Percentiles rank a stretch among this genome's conserved stretches.
Evolutionary conservation across 2,329 filamentous ascomycete species (phyloP).

Genomic region (Fusarium papillatum): DNA sequence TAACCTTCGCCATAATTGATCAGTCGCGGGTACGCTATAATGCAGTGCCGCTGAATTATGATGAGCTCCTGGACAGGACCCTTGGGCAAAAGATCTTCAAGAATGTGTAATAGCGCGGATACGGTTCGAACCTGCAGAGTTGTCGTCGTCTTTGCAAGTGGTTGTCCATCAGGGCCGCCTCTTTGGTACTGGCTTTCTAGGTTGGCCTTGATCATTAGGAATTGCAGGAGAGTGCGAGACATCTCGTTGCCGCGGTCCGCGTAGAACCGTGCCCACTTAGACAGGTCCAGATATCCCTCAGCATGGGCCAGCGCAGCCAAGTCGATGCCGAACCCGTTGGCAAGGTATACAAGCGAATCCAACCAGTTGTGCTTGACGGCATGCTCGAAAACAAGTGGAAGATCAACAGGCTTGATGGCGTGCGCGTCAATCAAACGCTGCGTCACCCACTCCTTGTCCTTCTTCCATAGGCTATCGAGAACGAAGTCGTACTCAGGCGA

Average conservation of each 20-base stretch:
- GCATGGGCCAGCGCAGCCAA: slow-evolving; percentile 89
- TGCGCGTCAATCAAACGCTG: slow-evolving; percentile 86
- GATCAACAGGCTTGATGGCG: slow-evolving; percentile 74
- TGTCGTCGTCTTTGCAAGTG: slow-evolving; percentile 72
- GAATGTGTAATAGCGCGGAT: slow-evolving; percentile 81
- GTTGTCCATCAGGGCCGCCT: slow-evolving; percentile 69
- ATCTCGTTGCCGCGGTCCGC: slow-evolving; percentile 77
- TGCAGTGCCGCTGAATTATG: slow-evolving; percentile 85
- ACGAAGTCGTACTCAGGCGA: slow-evolving; percentile 88
- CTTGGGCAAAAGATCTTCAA: slow-evolving; percentile 78
- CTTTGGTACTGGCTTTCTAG: slow-evolving; percentile 84
- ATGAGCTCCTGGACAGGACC: slow-evolving; percentile 77
- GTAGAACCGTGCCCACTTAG: slow-evolving; percentile 83
- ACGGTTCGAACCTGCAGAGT: slow-evolving; percentile 90
- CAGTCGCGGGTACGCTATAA: slow-evolving; percentile 91
- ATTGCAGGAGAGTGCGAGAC: slow-evolving; percentile 80
- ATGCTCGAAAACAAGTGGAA: slow-evolving; percentile 67
- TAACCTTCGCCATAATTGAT: slow-evolving; percentile 97
- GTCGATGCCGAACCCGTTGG: slow-evolving; percentile 89
- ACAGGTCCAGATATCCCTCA: slow-evolving; percentile 82
- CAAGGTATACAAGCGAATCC: slow-evolving; percentile 81
- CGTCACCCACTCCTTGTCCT: slow-evolving; percentile 89
- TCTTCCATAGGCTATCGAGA: slow-evolving; percentile 91
- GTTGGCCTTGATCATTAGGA: slow-evolving; percentile 86
- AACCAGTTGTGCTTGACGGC: slow-evolving; percentile 88